Evolutionary conservation across 441 rosid genomes (phyloP).

Genomic region (Metrosideros polymorpha): DNA sequence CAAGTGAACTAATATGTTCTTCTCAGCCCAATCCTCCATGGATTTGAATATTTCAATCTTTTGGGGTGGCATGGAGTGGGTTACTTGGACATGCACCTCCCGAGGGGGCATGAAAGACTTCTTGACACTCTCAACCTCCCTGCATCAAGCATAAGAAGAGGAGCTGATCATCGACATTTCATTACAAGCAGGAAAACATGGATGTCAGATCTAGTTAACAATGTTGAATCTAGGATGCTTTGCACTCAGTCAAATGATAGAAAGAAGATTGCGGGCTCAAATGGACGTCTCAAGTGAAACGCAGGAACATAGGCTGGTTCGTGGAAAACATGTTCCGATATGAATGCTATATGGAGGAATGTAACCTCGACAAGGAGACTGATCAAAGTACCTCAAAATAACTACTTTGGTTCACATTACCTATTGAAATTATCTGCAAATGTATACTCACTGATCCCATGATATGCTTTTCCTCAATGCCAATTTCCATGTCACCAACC

Average conservation of each 20-base stretch:
- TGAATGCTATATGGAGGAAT: background rate
- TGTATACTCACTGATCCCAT: background rate
- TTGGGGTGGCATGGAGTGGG: slow-evolving; percentile 82
- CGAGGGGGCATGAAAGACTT: slow-evolving; percentile 68
- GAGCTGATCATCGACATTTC: background rate
- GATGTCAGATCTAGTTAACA: background rate
- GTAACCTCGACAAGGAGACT: background rate
- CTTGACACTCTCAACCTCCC: slow-evolving; percentile 69
- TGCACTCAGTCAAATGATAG: background rate
- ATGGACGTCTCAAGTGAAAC: background rate
- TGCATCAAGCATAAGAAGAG: slow-evolving; percentile 10
- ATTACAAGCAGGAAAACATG: background rate
- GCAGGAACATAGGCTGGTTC: background rate
- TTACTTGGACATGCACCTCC: slow-evolving; percentile 66
- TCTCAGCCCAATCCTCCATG: slow-evolving; percentile 75
- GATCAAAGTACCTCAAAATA: background rate
- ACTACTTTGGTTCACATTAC: background rate
- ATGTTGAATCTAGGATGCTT: background rate
- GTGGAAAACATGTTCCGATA: background rate
- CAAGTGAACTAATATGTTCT: slow-evolving; percentile 58
- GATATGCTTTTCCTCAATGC: background rate
- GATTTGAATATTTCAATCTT: slow-evolving; percentile 89
- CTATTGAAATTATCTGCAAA: background rate
- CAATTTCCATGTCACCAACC: background rate
- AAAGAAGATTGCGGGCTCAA: background rate